Conservation (phyloP, 352 stramenopile species). For the Pythium volutum region DNA sequence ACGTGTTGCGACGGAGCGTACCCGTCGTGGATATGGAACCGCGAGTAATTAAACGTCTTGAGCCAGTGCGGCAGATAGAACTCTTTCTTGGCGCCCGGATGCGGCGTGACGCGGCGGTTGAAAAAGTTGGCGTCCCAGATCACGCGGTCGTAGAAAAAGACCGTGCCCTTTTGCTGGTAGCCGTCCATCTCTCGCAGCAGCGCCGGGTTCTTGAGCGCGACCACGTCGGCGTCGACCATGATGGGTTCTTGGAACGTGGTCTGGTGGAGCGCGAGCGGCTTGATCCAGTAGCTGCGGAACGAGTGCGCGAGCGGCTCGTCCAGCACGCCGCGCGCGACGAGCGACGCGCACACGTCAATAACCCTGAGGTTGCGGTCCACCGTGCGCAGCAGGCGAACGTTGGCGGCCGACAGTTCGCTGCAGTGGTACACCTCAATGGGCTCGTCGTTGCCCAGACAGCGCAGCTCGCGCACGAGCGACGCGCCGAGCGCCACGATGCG, state of each 20-base stretch:
- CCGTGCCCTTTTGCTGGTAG: conserved; percentile 33
- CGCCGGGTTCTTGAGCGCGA: conserved; percentile 19
- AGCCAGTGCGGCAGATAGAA: conserved; percentile 35
- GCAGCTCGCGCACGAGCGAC: conserved; percentile 32
- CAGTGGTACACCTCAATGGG: conserved; percentile 31
- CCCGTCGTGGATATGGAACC: conserved; percentile 27
- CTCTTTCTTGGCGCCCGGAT: conserved; percentile 14
- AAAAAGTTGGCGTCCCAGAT: conserved; percentile 35
- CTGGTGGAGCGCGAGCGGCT: conserved; percentile 26
- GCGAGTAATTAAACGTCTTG: conserved; percentile 43
- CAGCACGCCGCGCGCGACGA: conserved; percentile 23
- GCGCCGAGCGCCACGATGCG: conserved; percentile 27
- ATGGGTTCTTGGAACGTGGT: conserved; percentile 13
- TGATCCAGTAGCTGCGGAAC: conserved; percentile 30
- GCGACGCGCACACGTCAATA: conserved; percentile 31
- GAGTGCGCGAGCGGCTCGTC: conserved; percentile 12
- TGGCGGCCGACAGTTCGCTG: conserved; percentile 24
- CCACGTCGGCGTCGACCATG: conserved; percentile 26
- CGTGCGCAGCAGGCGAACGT: conserved; percentile 14
- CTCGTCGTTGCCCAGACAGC: conserved; percentile 27
- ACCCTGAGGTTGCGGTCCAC: conserved; percentile 27
- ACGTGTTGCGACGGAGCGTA: conserved; percentile 36
- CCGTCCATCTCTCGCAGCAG: conserved; percentile 17
- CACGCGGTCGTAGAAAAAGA: conserved; percentile 47
- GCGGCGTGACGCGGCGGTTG: conserved; percentile 25